Conservation (phyloP, 2,329 filamentous ascomycete species). For the Anthostomella pinea region DNA sequence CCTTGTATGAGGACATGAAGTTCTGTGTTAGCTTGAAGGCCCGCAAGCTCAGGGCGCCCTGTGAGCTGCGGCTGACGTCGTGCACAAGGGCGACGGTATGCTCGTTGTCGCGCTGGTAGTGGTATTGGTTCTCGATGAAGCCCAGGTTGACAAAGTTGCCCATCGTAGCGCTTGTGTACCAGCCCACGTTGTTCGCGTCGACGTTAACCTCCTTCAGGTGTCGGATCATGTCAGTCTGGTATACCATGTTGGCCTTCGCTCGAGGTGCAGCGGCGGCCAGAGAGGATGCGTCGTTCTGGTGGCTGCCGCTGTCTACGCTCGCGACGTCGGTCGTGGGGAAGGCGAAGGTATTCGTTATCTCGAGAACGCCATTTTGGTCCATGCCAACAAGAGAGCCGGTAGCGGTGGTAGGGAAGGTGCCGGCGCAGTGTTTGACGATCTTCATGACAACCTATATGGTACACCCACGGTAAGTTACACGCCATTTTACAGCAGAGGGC, state of each 20-base stretch:
- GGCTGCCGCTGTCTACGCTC: constrained; percentile 59
- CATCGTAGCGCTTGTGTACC: constrained; percentile 98
- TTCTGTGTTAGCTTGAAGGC: constrained; percentile 85
- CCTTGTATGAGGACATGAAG: constrained; percentile 92
- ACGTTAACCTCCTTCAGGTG: constrained; percentile 96
- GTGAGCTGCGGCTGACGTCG: constrained; percentile 91
- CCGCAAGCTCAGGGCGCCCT: constrained; percentile 83
- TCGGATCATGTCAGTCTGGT: constrained; percentile 96
- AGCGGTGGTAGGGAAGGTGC: constrained; percentile 81
- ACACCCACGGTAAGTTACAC: constrained; percentile 15
- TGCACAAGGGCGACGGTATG: constrained; percentile 85
- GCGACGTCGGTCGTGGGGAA: constrained; percentile 81
- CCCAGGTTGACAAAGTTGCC: constrained; percentile 95
- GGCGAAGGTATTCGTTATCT: constrained; percentile 93
- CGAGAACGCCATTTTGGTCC: constrained; percentile 76
- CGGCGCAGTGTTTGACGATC: constrained; percentile 92
- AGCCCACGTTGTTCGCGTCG: constrained; percentile 95
- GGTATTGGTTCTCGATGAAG: constrained; percentile 96
- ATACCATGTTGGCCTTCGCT: constrained; percentile 82
- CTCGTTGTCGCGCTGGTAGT: constrained; percentile 96
- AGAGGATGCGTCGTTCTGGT: constrained; percentile 73
- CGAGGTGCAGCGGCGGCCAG: constrained; percentile 85
- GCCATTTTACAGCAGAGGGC: constrained; percentile 8
- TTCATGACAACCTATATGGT: constrained; percentile 81
- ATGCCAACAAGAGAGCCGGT: constrained; percentile 92